phyloP scores from a whole-genome alignment of 176 grass and related monocot species.

The Chrysopogon serrulatus region DNA sequence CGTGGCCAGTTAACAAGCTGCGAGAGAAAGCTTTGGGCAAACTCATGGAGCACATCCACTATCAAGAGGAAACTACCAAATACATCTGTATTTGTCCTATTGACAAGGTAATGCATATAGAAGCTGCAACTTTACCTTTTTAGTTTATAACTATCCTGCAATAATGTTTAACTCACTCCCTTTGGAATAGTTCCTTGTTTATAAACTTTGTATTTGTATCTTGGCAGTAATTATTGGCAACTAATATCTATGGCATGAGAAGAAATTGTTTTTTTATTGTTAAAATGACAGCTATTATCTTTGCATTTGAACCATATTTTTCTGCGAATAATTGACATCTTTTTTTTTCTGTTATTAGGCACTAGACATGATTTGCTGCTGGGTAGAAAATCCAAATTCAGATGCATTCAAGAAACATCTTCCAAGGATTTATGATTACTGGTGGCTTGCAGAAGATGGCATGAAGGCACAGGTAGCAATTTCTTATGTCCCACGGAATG shows the following conservation, averaged over 20 bases:
- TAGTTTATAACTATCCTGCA: not conserved
- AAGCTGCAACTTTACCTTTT: not conserved
- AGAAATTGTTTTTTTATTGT: not conserved
- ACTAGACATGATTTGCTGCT: conserved; percentile 50
- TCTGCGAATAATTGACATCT: not conserved
- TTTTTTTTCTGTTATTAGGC: conserved; percentile 25
- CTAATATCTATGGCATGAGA: not conserved
- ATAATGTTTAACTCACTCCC: not conserved
- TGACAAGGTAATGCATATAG: not conserved
- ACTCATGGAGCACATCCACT: not conserved
- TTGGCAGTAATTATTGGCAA: not conserved
- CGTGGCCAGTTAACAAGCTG: not conserved
- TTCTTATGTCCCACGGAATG: not conserved
- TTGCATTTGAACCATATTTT: not conserved
- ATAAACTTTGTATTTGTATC: not conserved
- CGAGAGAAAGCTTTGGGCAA: not conserved
- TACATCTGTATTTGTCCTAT: not conserved
- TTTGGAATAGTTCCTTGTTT: not conserved
- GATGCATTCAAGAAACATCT: conserved; percentile 58
- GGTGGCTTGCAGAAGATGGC: not conserved
- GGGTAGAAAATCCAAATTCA: conserved; percentile 66
- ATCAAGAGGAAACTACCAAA: not conserved
- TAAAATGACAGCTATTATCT: not conserved
- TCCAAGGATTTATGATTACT: conserved; percentile 40
- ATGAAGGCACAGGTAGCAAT: conserved; percentile 16